Base-by-base conservation (phyloP, 2,329 filamentous ascomycete genomes). In the Sporothrix curviconia region DNA sequence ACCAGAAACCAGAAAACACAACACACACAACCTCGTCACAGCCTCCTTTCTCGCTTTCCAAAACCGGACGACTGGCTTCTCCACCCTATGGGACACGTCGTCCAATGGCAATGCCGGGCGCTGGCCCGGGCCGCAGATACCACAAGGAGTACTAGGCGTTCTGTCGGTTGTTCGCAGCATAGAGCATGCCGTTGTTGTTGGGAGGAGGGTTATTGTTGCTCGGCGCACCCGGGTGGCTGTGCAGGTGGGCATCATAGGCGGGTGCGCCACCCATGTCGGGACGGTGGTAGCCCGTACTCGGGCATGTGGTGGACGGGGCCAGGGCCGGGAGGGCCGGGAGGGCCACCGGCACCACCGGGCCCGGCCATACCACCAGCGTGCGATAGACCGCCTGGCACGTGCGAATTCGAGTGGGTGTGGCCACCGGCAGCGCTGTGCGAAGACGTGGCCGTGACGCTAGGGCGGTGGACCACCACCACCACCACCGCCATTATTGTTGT, bases 121-220 rank as follows among this genome's bases (percentile, higher is more conserved):
- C 17, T 17, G 30, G 37, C 28, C 54, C 34, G 17, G 43, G 54
- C 9, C 54, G 54, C 34, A 56, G 30, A 44, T 37, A 19, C 44
- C 36, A 28, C 34, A 57, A 19, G 39, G 46, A 15, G 4, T 44
- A 25, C 55, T 57, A 57, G 3, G 55, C 37, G 28, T 51, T 39
- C 40, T 57, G 55, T 2, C 47, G 44, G 47, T 11, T 24, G 22
- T 25, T 32, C 6, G 39, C 39, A 25, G 17, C 30, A 17, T 37
- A 36, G 32, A 34, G 15, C 24, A 40, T 8, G 24, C n/a, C 54
- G 43, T 7, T 17, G 32, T 5, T 22, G 14, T 19, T 32, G 17
- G 28, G 46, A 22, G 7, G 46, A 24, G n/a, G 15, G 19, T 24
- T 8, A 12, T 36, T 7, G 34, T 30, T 30, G 7, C n/a, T 40